Evolutionary conservation across 805 yeast genomes (phyloP).

Genomic region (Tetrapisispora phaffii): DNA sequence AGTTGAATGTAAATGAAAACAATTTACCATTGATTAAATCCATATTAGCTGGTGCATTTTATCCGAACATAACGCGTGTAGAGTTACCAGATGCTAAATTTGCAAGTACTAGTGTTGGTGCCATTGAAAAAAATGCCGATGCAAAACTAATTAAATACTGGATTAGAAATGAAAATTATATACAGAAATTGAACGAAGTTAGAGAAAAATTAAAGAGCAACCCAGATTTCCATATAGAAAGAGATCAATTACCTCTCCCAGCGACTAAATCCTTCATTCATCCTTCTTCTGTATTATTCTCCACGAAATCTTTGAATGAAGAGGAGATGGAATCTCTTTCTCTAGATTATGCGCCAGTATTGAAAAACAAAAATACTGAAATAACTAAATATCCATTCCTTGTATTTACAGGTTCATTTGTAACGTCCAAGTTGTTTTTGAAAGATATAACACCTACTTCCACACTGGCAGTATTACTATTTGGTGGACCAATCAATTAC

Average conservation of each 20-base stretch:
- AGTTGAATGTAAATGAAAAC: slow-evolving; percentile 41
- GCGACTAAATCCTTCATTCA: slow-evolving; percentile 72
- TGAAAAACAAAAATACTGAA: slow-evolving; percentile 24
- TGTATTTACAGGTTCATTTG: slow-evolving; percentile 49
- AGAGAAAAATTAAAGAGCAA: slow-evolving; percentile 5
- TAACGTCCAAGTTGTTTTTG: slow-evolving; percentile 59
- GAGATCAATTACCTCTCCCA: slow-evolving; percentile 32
- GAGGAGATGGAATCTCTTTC: slow-evolving; percentile 19
- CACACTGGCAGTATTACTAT: slow-evolving; percentile 60
- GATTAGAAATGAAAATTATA: slow-evolving; percentile 53
- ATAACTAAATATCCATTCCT: slow-evolving; percentile 47
- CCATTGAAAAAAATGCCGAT: slow-evolving; percentile 81
- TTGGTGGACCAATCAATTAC: slow-evolving; percentile 66
- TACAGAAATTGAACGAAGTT: slow-evolving; percentile 19
- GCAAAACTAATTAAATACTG: slow-evolving; percentile 62
- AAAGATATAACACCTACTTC: slow-evolving; percentile 74
- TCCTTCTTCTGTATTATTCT: slow-evolving; percentile 73
- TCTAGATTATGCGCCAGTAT: slow-evolving; percentile 10
- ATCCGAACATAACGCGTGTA: slow-evolving; percentile 75
- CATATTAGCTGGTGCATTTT: slow-evolving; percentile 67
- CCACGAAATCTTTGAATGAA: slow-evolving; percentile 28
- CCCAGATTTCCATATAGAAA: slow-evolving; percentile 7
- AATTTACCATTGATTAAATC: slow-evolving; percentile 50
- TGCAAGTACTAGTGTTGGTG: slow-evolving; percentile 59
- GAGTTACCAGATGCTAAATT: slow-evolving; percentile 76